These are phyloP conservation scores for Cucumis melo DNA, from an alignment of 306 rosid species.

Conservation along the genomic window DNA sequence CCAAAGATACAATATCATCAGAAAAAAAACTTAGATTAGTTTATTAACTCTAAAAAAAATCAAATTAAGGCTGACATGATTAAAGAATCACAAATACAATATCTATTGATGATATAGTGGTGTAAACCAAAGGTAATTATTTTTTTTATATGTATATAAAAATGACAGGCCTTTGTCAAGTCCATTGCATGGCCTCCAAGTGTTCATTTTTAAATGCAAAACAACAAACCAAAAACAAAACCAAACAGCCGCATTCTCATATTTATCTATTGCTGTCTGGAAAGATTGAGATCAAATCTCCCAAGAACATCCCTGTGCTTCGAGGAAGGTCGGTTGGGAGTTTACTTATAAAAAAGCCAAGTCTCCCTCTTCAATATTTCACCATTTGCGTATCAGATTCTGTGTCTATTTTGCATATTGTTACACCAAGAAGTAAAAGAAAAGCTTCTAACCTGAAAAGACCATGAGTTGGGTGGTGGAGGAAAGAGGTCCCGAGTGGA, in stretches of 20 bases:
- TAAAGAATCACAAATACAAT: too few species aligned
- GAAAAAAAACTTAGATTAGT: too few species aligned
- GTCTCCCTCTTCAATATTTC: neutral
- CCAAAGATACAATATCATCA: too few species aligned
- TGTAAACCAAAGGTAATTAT: too few species aligned
- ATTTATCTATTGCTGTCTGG: neutral
- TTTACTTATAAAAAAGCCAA: neutral
- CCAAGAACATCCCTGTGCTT: neutral
- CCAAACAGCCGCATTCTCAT: conserved; percentile 2
- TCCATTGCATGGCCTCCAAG: conserved; percentile 6
- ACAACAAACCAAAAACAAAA: neutral
- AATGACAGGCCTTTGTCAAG: neutral
- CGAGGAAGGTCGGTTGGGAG: neutral
- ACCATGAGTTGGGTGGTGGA: neutral
- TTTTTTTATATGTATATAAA: too few species aligned
- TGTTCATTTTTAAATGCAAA: neutral
- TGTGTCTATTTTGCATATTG: neutral
- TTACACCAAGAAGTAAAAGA: neutral
- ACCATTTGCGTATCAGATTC: neutral
- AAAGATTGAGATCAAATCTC: neutral
- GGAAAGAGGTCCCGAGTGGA: conserved; percentile 5
- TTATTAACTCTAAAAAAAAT: too few species aligned
- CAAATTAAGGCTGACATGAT: too few species aligned
- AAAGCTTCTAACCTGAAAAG: neutral
- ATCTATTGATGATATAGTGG: too few species aligned